A percentile compares a stretch with the other conserved stretches of the same genome.
Conservation (phyloP, 441 rosid genomes). For the Gossypium aridum region DNA sequence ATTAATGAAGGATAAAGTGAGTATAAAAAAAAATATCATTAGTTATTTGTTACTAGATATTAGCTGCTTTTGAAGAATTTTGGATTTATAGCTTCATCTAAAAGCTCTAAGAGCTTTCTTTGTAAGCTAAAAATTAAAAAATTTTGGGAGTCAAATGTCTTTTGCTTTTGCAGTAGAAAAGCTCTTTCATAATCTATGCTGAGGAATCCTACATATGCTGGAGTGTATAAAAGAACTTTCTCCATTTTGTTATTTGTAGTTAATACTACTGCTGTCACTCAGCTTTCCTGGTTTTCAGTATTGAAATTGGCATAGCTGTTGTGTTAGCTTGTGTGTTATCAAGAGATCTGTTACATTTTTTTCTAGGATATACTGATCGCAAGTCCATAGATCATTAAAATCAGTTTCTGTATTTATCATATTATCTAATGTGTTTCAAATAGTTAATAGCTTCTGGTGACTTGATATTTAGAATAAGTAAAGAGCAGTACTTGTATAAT, state of each 20-base stretch:
- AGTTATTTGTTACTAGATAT: neutral
- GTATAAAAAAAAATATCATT: neutral
- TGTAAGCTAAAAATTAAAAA: neutral
- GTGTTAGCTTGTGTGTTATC: neutral
- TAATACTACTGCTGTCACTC: neutral
- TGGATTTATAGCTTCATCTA: neutral
- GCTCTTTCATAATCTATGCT: neutral
- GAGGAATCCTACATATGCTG: neutral
- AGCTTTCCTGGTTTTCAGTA: neutral
- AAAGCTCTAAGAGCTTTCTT: neutral
- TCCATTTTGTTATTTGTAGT: neutral
- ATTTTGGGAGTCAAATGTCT: neutral
- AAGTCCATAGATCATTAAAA: neutral
- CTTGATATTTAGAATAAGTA: neutral
- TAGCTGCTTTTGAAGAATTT: neutral
- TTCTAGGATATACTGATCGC: neutral
- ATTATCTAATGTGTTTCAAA: neutral
- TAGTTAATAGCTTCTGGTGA: neutral
- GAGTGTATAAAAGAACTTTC: neutral
- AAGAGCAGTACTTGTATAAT: neutral
- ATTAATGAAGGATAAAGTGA: neutral
- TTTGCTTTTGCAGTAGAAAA: neutral
- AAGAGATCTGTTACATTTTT: conserved; percentile 4
- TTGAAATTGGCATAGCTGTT: neutral
- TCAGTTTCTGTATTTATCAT: neutral